Conservation (phyloP, 108 stramenopile genomes). For the Nitzschia sp. region DNA sequence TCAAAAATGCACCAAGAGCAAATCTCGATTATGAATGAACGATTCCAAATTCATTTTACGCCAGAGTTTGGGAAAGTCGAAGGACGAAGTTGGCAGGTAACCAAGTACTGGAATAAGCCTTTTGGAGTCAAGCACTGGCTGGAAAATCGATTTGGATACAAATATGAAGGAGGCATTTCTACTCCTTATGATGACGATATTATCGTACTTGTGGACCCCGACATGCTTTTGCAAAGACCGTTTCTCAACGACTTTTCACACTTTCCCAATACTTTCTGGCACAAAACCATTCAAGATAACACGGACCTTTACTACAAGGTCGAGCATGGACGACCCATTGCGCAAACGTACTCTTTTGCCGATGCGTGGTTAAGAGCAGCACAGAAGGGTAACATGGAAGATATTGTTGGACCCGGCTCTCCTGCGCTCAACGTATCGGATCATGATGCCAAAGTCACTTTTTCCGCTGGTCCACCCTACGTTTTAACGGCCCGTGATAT, state of each 20-base stretch:
- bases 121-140: constrained; percentile 83
- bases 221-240: constrained; percentile 87
- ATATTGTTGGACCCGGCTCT: constrained; percentile 52
- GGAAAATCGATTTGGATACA: constrained; percentile 33
- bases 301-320: constrained; percentile 40
- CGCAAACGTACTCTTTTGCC: constrained; percentile 83
- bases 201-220: constrained; percentile 91
- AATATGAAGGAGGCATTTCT: constrained; percentile 15
- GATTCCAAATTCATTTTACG: constrained; percentile 74
- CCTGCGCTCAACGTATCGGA: constrained; percentile 49
- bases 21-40: constrained; percentile 41
- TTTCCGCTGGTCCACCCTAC: constrained; percentile 94
- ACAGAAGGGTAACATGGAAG: constrained; percentile 28
- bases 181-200: constrained; percentile 39
- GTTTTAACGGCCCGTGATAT: constrained; percentile 82
- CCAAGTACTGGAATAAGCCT: constrained; percentile 91
- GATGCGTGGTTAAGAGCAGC: constrained; percentile 52
- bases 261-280: constrained; percentile 40
- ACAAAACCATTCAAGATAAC: constrained; percentile 22
- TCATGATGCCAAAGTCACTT: constrained; percentile 55
- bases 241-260: constrained; percentile 64
- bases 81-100: constrained; percentile 33
- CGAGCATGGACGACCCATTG: constrained; percentile 68
- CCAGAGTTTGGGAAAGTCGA: constrained; percentile 47
- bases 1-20: constrained; percentile 32